Base-by-base conservation (phyloP, 208 protist species). In the Leishmania amazonensis region DNA sequence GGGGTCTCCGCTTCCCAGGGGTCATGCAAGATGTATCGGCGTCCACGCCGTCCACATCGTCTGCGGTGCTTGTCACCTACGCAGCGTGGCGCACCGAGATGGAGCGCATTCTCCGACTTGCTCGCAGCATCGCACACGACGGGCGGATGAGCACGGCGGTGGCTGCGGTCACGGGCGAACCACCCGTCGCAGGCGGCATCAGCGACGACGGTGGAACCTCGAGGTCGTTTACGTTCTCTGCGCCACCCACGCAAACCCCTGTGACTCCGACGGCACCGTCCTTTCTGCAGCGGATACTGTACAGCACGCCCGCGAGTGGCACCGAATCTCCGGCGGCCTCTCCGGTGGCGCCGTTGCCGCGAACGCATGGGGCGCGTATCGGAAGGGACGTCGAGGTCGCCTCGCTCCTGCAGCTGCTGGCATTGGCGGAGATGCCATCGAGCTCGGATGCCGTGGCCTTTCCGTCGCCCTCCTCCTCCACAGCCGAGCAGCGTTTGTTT, bases 321-420 rank as follows among this genome's bases (percentile, higher is more conserved):
- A 31, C 31, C 54, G 74, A 38, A 60, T 78, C 74, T 17, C 31
- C 74, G 31, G 53, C 54, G 1, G 54, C 38, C 53, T 65, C 74
- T n/a, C 31, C 54, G 31, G 35, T 45, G 74, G 13, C 74, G 31
- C 9, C 54, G 35, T 45, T 64, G 31, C 73, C 73, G 15, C 0
- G 17, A 62, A 45, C 51, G 3, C 73, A 62, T 15, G 31, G 5
- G 51, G 19, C 35, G 49, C 31, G 73, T 38, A 7, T 54, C n/a
- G 49, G 31, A 51, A 62, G 17, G 31, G 68, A 24, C 31, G 13
- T 19, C 31, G 47, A 76, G n/a, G 49, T 13, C 1, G 31, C 62
- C 9, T 42, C 49, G 9, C 77, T 85, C 3, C 75, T 78, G 31
- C 76, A 85, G 68, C 76, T 85, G 58, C 54, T 85, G n/a, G 67